A percentile compares a stretch with the other conserved stretches of the same genome.
These are phyloP conservation scores for Suhomyces terraborum DNA, from an alignment of 1,139 yeast genomes.

Conservation along the genomic window DNA sequence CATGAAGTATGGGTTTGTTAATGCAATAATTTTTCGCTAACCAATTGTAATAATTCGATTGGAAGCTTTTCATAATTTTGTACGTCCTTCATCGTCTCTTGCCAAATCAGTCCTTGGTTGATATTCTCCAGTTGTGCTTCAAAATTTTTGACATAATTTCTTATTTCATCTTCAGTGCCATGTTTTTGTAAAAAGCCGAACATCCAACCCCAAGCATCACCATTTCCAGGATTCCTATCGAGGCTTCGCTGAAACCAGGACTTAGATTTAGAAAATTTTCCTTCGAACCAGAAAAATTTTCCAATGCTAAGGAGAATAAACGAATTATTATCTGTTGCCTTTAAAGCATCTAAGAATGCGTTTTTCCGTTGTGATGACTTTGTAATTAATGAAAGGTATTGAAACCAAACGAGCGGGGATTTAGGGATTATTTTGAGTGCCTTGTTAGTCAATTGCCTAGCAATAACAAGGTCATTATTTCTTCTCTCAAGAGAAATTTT, in stretches of 20 bases:
- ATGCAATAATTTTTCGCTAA: constrained; percentile 1
- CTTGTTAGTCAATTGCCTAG: constrained; percentile 55
- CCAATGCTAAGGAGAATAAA: constrained; percentile 67
- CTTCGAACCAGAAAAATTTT: constrained; percentile 65
- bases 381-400: constrained; percentile 53
- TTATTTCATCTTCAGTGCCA: constrained; percentile 26
- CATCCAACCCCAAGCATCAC: constrained; percentile 80
- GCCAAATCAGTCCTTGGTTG: constrained; percentile 62
- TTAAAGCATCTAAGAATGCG: constrained; percentile 71
- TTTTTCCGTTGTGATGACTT: constrained; percentile 61
- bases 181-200: constrained; percentile 40
- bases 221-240: constrained; percentile 51
- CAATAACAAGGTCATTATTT: constrained; percentile 52
- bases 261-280: constrained; percentile 63
- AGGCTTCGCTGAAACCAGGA: constrained; percentile 79
- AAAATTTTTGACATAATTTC: constrained; percentile 27
- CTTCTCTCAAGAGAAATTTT: constrained; percentile 60
- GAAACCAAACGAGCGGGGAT: constrained; percentile 65
- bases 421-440: constrained; percentile 64
- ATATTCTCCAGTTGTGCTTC: constrained; percentile 46
- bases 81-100: constrained; percentile 43
- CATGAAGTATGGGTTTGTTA: not conserved
- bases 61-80: constrained; percentile 40
- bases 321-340: constrained; percentile 62
- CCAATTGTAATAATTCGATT: constrained; percentile 36